Evolutionary conservation across 2,329 filamentous ascomycete genomes (phyloP), one percentile per base, ranked within the genome.

Genomic region (Colletotrichum musicola): DNA sequence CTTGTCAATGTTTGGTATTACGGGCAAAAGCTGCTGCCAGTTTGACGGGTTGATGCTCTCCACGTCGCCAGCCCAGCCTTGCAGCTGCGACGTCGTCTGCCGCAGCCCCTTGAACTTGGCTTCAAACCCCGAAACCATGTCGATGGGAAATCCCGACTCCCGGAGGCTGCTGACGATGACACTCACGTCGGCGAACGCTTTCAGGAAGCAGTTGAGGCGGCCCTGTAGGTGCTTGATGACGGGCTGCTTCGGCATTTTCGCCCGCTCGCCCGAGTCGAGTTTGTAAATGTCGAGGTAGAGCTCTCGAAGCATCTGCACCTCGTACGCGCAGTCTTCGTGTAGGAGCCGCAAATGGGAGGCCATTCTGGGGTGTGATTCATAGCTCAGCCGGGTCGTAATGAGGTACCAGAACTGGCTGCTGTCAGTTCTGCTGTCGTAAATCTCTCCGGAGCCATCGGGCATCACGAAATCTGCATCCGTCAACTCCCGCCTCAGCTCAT

Each of bases 261-360:
- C 18, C 12, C 59, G 6, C 2, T 63, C 42, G 27, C 54, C 20
- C 2, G 54, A n/a, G 14, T 18, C 22, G 16, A 66, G 50, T 9
- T 42, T 61, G 64, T 55, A 66, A 3, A 66, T 22, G 20, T 62
- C 58, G 10, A 56, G n/a, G 25, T 50, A 66, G n/a, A 66, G 25
- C 0, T 9, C 35, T 6, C 10, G 59, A 27, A 62, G 12, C 6
- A 22, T 30, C 3, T 56, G 7, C 3, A 56, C 1, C 16, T 66
- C 64, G 50, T 50, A 44, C n/a, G 14, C 20, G 4, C 56, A 2
- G 2, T 40, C 58, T 3, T 60, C 58, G 12, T 30, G 22, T 6
- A 16, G 14, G 9, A 20, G 47, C 1, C 50, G 58, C 4, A 66
- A 12, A 9, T 57, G 42, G 9, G 25, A 42, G 16, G 38, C 22